Evolutionary conservation across 179 eudicot species (phyloP), one percentile per base, ranked within the genome.

Genomic region (Pouteria campechiana): DNA sequence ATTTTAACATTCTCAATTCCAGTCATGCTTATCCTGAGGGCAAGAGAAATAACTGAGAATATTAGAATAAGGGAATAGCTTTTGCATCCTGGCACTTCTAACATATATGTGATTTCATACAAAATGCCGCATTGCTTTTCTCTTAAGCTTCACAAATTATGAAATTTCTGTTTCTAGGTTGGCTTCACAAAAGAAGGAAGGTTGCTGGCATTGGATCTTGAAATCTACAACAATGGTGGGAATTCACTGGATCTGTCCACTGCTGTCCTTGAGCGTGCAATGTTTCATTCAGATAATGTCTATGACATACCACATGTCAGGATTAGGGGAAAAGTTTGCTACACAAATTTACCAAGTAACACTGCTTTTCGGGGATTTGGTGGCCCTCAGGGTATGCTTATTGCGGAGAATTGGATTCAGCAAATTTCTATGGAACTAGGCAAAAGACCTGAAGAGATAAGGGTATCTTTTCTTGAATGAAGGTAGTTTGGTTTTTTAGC

Each of bases 291-390:
- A 14, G 83, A 92, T 44, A 87, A 92, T 65, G 99, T 86, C 9
- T 92, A 92, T 59, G 92, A 79, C 52, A 86, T 92, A 42, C 96
- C 99, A 21, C 75, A 92, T 63, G 46, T 92, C 18, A 72, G 76
- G 56, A 34, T 92, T 34, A 71, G 60, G 25, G 99, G 99, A 51
- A 73, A 58, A 21, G 99, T 87, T 64, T 92, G 99, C 64, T 92
- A 82, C 69, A 87, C 96, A 47, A 79, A 92, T 73, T 60, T 76
- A 25, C 99, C 99, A 14, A 87, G 96, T 58, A 75, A 92, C 53
- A 92, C 99, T 15, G 96, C 99, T 18, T 92, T 92, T 50, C 74
- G 99, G 40, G 99, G 99, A 54, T 87, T 92, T 61, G 96, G 99
- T 52, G 96, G 96, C 30, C 99, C 99, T 44, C 99, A 92, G 62